These are phyloP conservation scores for Aspergillus pseudotamarii DNA, from an alignment of 2,329 filamentous ascomycete species.

Conservation along the genomic window DNA sequence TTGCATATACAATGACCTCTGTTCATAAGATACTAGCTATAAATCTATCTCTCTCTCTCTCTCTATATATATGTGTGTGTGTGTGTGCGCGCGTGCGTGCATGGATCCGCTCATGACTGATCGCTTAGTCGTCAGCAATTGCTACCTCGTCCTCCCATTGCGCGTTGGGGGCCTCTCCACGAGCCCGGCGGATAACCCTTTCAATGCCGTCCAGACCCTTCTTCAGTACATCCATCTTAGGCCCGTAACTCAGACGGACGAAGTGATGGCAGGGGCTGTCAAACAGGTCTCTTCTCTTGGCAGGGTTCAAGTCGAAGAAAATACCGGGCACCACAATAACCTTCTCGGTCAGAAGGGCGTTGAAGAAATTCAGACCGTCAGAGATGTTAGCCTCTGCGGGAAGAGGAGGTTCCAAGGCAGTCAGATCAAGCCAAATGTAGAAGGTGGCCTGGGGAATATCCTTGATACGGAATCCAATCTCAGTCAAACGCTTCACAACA, in stretches of 20 bases:
- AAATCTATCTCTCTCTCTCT: too few relatives aligned
- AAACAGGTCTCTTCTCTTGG: conserved; percentile 84
- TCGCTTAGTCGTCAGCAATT: conserved; percentile 35
- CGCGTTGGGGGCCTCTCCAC: conserved; percentile 32
- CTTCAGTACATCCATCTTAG: conserved; percentile 76
- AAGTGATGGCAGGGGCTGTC: conserved; percentile 95
- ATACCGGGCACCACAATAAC: conserved; percentile 96
- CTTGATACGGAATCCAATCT: conserved; percentile 85
- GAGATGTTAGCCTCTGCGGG: conserved; percentile 69
- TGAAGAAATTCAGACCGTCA: conserved; percentile 96
- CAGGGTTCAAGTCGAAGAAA: conserved; percentile 96
- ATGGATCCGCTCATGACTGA: neutral
- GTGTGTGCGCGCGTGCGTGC: neutral
- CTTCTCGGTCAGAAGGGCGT: conserved; percentile 89
- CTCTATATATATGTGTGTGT: neutral
- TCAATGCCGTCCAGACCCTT: conserved; percentile 83
- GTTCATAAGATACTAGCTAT: neutral
- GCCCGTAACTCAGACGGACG: conserved; percentile 81
- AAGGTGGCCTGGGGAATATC: conserved; percentile 90
- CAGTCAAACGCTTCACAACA: conserved; percentile 74
- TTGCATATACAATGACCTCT: neutral
- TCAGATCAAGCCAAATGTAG: conserved; percentile 78
- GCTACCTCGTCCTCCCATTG: conserved; percentile 42
- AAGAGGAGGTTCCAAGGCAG: conserved; percentile 54
- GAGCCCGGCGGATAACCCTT: conserved; percentile 64